Evolutionary conservation across 1,139 yeast genomes (phyloP).

Genomic region (Pichia sp.): DNA sequence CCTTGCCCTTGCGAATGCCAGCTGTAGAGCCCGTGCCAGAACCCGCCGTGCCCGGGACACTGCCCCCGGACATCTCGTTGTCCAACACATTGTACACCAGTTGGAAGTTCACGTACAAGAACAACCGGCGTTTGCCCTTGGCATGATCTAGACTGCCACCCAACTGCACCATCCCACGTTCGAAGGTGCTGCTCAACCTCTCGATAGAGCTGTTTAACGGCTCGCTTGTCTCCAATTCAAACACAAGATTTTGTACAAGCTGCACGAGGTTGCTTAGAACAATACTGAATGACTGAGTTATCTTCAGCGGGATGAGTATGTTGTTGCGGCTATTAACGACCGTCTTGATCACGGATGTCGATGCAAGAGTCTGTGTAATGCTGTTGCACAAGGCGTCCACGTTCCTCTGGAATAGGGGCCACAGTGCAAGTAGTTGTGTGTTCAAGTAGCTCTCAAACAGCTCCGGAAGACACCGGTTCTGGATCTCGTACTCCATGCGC

Average conservation of each 20-base stretch:
- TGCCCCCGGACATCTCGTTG: constrained; percentile 12
- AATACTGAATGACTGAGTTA: constrained; percentile 79
- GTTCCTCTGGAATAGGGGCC: constrained; percentile 83
- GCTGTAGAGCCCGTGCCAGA: not conserved
- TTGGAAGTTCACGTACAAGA: constrained; percentile 73
- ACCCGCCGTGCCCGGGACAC: not conserved
- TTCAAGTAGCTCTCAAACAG: constrained; percentile 72
- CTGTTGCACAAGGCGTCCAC: constrained; percentile 76
- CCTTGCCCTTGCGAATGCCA: not conserved
- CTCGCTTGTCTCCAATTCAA: constrained; percentile 44
- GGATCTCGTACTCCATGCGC: constrained; percentile 57
- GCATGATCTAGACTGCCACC: constrained; percentile 25
- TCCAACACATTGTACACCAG: constrained; percentile 48
- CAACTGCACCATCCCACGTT: constrained; percentile 62
- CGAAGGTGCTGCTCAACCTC: constrained; percentile 75
- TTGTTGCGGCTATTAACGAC: constrained; percentile 24
- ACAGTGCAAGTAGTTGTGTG: constrained; percentile 58
- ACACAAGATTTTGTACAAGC: constrained; percentile 39
- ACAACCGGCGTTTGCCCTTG: constrained; percentile 49
- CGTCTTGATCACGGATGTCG: constrained; percentile 30
- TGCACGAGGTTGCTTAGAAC: constrained; percentile 69
- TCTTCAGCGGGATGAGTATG: constrained; percentile 51
- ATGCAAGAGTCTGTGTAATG: constrained; percentile 43
- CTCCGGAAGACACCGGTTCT: constrained; percentile 57
- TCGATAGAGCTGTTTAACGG: constrained; percentile 69